phyloP scores from a whole-genome alignment of 1,284 basidiomycete species.

The Ustilago hordei region DNA sequence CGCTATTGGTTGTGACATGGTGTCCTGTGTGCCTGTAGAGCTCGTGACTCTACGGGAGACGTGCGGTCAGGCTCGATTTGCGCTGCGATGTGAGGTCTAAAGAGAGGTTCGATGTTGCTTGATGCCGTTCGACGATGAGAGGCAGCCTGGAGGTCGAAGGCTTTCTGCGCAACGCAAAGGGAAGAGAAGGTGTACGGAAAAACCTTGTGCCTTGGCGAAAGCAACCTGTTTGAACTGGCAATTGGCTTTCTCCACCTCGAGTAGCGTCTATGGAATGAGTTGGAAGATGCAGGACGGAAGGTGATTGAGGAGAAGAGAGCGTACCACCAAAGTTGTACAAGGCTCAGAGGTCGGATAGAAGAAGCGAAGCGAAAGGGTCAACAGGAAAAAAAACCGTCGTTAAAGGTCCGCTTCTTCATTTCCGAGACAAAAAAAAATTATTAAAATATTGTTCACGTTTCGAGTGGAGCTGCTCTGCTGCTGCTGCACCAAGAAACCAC shows the following conservation, averaged over 20 bases:
- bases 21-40: not conserved
- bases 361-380: slow-evolving; percentile 6
- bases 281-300: no score
- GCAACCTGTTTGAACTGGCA: no score
- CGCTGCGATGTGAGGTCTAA: no score
- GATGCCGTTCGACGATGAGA: not conserved
- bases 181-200: not conserved
- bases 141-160: not conserved
- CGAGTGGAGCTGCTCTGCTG: not conserved
- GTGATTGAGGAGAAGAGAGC: not conserved
- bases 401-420: slow-evolving; percentile 1
- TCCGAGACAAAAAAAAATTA: not conserved
- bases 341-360: not conserved
- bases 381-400: not conserved
- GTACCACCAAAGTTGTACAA: not conserved
- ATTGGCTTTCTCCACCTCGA: not conserved
- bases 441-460: not conserved
- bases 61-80: no score
- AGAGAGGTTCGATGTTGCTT: not conserved
- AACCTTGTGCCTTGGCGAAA: not conserved
- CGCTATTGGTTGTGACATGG: slow-evolving; percentile 12
- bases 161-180: not conserved
- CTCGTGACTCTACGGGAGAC: not conserved
- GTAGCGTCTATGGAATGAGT: not conserved
- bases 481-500: not conserved